Evolutionary conservation across 441 rosid species (phyloP).

Genomic region (Adansonia gregorii): DNA sequence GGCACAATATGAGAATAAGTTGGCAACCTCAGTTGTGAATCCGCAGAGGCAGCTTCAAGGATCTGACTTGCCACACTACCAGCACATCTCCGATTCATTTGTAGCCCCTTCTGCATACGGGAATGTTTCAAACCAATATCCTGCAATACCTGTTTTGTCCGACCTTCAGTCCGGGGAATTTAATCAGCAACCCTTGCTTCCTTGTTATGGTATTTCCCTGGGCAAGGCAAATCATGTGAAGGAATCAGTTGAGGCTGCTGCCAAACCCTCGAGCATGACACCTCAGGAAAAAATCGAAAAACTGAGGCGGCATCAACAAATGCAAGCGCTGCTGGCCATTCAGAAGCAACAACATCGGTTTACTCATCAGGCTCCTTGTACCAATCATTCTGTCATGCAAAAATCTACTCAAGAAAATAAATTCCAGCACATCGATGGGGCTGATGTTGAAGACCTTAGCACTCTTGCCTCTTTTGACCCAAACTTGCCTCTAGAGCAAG

Average conservation of each 20-base stretch:
- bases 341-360: slow-evolving; percentile 85
- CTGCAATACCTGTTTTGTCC: slow-evolving; percentile 56
- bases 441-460: slow-evolving; percentile 46
- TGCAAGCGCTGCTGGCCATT: slow-evolving; percentile 97
- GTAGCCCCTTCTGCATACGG: slow-evolving; percentile 55
- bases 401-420: slow-evolving; percentile 51
- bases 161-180: slow-evolving; percentile 55
- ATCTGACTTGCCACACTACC: slow-evolving; percentile 56
- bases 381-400: slow-evolving; percentile 47
- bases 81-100: slow-evolving; percentile 52
- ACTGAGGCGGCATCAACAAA: slow-evolving; percentile 86
- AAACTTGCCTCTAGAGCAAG: slow-evolving; percentile 58
- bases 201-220: slow-evolving; percentile 58
- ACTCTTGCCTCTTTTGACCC: slow-evolving; percentile 60
- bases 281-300: slow-evolving; percentile 93
- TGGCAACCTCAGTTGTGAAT: slow-evolving; percentile 46
- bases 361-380: slow-evolving; percentile 48
- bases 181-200: slow-evolving; percentile 50
- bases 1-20: slow-evolving; percentile 52
- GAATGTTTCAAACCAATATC: slow-evolving; percentile 57
- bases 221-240: slow-evolving; percentile 44
- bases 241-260: slow-evolving; percentile 45
- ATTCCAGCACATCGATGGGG: slow-evolving; percentile 46
- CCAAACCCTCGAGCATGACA: slow-evolving; percentile 72
- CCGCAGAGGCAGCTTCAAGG: slow-evolving; percentile 57